Conservation (phyloP, 2,329 filamentous ascomycete genomes). For the Coniella vitis region DNA sequence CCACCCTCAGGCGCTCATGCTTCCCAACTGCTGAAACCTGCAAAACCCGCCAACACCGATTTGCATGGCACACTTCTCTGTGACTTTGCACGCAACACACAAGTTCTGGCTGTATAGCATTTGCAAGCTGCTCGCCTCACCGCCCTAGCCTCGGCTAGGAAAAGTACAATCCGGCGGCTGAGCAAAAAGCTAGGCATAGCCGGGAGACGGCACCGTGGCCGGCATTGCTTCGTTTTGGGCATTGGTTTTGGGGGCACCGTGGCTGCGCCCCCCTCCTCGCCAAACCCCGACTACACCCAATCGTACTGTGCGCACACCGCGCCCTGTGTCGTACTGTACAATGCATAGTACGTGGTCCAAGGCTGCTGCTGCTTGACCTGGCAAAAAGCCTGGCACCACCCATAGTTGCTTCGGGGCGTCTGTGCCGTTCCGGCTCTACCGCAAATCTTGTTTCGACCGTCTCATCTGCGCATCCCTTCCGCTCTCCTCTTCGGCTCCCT, state of each 20-base stretch:
- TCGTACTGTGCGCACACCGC: too few species aligned
- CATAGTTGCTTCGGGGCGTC: background rate
- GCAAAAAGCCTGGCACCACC: background rate
- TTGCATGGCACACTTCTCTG: too few species aligned
- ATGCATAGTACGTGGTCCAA: too few species aligned
- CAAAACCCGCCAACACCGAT: too few species aligned
- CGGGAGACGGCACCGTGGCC: background rate
- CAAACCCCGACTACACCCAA: too few species aligned
- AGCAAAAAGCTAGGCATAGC: background rate
- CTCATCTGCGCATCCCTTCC: constrained; percentile 1
- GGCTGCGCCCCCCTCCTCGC: too few species aligned
- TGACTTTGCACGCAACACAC: too few species aligned
- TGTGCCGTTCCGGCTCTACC: constrained; percentile 1
- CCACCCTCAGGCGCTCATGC: background rate
- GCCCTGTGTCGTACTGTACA: too few species aligned
- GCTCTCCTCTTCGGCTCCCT: background rate
- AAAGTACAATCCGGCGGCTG: background rate
- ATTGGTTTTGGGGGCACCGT: too few species aligned
- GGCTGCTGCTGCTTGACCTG: background rate
- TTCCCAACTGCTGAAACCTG: background rate
- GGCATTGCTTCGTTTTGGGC: background rate
- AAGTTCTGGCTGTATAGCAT: background rate
- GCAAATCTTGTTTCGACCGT: constrained; percentile 6
- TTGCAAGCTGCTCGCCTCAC: background rate
- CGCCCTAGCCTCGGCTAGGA: background rate